Evolutionary conservation across 441 rosid species (phyloP).

Genomic region (Corymbia calophylla): DNA sequence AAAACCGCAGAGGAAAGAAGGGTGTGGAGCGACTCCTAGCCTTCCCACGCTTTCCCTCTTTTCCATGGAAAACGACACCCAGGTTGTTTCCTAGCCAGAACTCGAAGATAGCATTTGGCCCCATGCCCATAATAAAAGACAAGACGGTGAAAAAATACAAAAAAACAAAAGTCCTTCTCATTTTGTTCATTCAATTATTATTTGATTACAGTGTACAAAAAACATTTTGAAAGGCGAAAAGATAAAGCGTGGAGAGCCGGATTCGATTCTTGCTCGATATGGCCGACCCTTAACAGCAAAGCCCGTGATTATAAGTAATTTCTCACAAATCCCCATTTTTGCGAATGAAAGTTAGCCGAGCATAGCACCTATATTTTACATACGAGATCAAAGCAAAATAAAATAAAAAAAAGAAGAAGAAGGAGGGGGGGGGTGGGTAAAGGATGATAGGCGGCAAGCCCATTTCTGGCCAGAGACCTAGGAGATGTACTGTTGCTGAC

Average conservation of each 20-base stretch:
- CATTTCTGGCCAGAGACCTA: neutral
- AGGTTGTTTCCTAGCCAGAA: neutral
- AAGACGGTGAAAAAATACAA: neutral
- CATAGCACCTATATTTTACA: neutral
- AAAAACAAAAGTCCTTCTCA: neutral
- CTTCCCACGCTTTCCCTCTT: neutral
- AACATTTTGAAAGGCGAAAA: neutral
- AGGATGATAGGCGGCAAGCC: neutral
- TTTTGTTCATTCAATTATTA: neutral
- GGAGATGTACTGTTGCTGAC: neutral
- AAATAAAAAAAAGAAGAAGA: too few species aligned
- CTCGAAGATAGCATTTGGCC: neutral
- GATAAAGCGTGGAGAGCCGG: neutral
- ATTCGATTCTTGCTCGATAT: too few species aligned
- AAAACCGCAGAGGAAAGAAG: neutral
- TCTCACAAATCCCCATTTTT: neutral
- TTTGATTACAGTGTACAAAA: neutral
- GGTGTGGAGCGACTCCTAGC: neutral
- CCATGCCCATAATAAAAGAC: accelerated
- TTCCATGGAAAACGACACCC: neutral
- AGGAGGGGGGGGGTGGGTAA: too few species aligned
- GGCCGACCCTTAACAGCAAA: neutral
- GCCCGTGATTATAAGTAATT: neutral
- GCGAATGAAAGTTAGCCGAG: neutral
- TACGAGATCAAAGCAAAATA: neutral